Evolutionary conservation across 148 eudicot genomes (phyloP).

Genomic region (Amaranthus palmeri): DNA sequence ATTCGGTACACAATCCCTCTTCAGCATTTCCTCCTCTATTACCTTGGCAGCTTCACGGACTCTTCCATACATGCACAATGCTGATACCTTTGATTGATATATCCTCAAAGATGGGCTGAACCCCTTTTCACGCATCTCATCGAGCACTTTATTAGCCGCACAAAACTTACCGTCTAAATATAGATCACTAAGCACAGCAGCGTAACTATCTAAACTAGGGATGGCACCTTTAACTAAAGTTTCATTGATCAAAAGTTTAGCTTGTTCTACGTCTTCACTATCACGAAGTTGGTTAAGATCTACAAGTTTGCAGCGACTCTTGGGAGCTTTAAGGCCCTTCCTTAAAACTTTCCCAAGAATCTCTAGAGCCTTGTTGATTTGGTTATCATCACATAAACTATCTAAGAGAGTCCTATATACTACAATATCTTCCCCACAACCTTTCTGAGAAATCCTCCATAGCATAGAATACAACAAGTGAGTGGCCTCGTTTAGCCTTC

Average conservation of each 20-base stretch:
- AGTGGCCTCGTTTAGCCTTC: conserved; percentile 67
- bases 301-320: conserved; percentile 40
- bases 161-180: conserved; percentile 53
- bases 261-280: conserved; percentile 32
- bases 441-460: conserved; percentile 86
- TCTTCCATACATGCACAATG: conserved; percentile 45
- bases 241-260: conserved; percentile 52
- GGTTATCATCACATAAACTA: conserved; percentile 59
- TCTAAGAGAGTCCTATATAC: conserved; percentile 68
- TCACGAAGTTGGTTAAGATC: conserved; percentile 41
- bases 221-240: conserved; percentile 62
- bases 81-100: conserved; percentile 64
- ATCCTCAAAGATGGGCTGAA: conserved; percentile 40
- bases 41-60: conserved; percentile 63
- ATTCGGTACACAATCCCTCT: conserved; percentile 61
- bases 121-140: conserved; percentile 57
- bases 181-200: conserved; percentile 57
- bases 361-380: conserved; percentile 54
- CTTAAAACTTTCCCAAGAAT: conserved; percentile 65
- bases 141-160: conserved; percentile 59
- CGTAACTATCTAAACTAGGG: conserved; percentile 64
- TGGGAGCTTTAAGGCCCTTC: conserved; percentile 78
- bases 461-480: conserved; percentile 84
- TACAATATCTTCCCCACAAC: conserved; percentile 77
- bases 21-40: conserved; percentile 61